Evolutionary conservation across 257 asterid species (phyloP), one percentile per base, ranked within the genome.

Genomic region (Solanum piurae): DNA sequence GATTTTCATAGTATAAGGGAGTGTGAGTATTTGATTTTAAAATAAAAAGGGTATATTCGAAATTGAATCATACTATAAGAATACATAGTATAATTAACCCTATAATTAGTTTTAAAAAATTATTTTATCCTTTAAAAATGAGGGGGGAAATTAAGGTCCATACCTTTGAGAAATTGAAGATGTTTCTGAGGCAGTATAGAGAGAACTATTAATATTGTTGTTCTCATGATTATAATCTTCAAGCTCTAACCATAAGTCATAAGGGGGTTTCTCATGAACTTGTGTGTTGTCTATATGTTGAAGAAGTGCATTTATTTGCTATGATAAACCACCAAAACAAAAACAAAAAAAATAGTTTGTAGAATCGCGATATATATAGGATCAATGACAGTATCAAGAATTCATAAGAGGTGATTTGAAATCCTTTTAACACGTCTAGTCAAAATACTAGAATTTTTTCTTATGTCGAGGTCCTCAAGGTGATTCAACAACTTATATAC

Each of bases 241-340:
- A 80, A 80, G 85, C 42, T 80, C 85, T 80, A 80, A 25, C 85
- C 85, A 80, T 29, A 80, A 80, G 42, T 80, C 85, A 80, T 80
- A 80, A 21, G 66, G 68, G 11, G 68, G 11, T 16, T 80, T 29
- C 42, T 80, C 85, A 49, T 44, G 85, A 79, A 31, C 11, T 46
- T 46, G 42, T 80, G 85, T 46, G 42, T 46, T 49, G 68, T 80
- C 85, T 49, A 80, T 46, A 16, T 46, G n/a, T 29, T 80, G 68
- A 49, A 80, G 83, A 25, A 76, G 83, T 76, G 23, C 83, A 76
- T 76, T 38, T 38, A 76, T 76, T 38, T 76, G 83, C 83, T 76
- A 12, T 40, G 10, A 74, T 21, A 73, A 73, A 73, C 14, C 27
- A 36, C 82, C 29, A 12, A 75, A 37, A 37, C 4, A 23, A 37